Percentiles rank a stretch among this genome's conserved stretches.
Conservation (phyloP, 805 yeast genomes). For the Hanseniaspora valbyensis region DNA sequence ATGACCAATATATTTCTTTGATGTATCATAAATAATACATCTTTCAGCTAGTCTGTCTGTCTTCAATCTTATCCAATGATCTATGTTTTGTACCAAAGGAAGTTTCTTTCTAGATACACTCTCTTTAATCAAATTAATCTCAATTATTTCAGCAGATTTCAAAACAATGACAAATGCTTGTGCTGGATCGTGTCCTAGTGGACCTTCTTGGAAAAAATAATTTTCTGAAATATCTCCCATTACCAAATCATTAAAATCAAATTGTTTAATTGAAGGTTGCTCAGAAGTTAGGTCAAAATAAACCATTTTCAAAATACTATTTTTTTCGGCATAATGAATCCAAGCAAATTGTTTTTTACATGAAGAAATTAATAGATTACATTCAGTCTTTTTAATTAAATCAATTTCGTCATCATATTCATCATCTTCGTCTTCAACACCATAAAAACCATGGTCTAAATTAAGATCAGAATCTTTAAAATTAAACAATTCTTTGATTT, state of each 20-base stretch:
- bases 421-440: background rate
- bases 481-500: slow-evolving; percentile 1
- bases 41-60: slow-evolving; percentile 14
- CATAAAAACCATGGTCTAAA: background rate
- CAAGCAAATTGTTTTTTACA: slow-evolving; percentile 1
- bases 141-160: slow-evolving; percentile 10
- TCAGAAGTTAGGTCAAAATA: slow-evolving; percentile 1
- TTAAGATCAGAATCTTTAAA: background rate
- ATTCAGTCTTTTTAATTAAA: background rate
- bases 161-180: background rate
- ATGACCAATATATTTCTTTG: slow-evolving; percentile 11
- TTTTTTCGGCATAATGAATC: background rate
- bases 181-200: slow-evolving; percentile 7
- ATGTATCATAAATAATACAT: slow-evolving; percentile 8
- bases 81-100: slow-evolving; percentile 1
- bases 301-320: background rate
- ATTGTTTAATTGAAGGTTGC: background rate
- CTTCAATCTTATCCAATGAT: slow-evolving; percentile 10
- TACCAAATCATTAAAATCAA: background rate
- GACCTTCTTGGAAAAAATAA: slow-evolving; percentile 13
- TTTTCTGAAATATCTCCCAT: background rate
- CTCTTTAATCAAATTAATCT: slow-evolving; percentile 1
- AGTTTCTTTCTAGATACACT: background rate
- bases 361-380: background rate
- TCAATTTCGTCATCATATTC: background rate